Percentiles rank a stretch among this genome's conserved stretches.
phyloP scores from a whole-genome alignment of 768 basidiomycete species.

The Lactarius psammicola region DNA sequence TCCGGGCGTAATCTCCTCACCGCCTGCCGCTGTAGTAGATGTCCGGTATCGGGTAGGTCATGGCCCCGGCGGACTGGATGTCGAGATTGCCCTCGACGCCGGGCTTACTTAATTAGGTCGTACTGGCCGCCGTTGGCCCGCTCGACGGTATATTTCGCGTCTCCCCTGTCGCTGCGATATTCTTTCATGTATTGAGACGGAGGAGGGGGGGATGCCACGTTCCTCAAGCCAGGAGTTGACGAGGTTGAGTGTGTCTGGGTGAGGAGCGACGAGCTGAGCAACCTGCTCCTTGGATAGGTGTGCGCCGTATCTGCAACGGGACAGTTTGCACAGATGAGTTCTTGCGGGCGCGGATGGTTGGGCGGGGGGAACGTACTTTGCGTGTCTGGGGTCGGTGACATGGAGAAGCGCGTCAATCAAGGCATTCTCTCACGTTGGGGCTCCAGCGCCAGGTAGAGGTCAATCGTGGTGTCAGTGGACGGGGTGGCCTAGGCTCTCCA shows the following conservation, averaged over 20 bases:
- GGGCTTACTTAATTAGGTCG: too few species aligned
- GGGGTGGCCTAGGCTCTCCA: too few species aligned
- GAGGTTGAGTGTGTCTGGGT: background rate
- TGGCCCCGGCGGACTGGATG: too few species aligned
- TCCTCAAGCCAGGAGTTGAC: background rate
- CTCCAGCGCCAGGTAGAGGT: background rate
- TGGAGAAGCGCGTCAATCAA: background rate
- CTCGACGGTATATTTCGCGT: background rate
- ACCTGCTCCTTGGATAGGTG: background rate
- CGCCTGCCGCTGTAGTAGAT: too few species aligned
- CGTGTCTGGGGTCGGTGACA: background rate
- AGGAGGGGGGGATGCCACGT: too few species aligned
- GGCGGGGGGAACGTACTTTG: background rate
- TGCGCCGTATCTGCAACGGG: background rate
- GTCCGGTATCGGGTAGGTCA: too few species aligned
- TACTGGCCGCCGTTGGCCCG: too few species aligned
- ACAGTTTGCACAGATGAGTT: background rate
- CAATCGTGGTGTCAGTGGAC: too few species aligned
- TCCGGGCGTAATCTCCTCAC: too few species aligned
- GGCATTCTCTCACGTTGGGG: background rate
- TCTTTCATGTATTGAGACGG: too few species aligned
- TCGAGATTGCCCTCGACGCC: too few species aligned
- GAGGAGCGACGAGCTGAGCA: background rate
- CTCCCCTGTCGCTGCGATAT: background rate
- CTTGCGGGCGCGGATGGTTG: too few species aligned